Evolutionary conservation across 495 filamentous ascomycete species (phyloP).

Genomic region (Tuber borchii): DNA sequence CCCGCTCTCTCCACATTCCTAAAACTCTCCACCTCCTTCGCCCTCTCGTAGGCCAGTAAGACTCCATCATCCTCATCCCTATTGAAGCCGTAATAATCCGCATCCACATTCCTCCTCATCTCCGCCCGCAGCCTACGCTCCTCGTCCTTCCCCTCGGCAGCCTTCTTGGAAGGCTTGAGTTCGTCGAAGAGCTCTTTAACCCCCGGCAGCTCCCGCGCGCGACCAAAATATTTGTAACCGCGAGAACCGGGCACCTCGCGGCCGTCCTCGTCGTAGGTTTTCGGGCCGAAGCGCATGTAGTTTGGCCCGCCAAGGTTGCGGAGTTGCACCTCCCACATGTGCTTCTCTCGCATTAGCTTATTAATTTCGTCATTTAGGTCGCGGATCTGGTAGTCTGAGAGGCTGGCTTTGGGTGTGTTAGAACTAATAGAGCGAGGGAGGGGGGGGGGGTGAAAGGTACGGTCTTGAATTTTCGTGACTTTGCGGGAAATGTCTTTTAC

Average conservation of each 20-base stretch:
- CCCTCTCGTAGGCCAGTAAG: slow-evolving; percentile 70
- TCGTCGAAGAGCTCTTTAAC: slow-evolving; percentile 96
- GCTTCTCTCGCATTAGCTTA: slow-evolving; percentile 96
- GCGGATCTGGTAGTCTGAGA: slow-evolving; percentile 93
- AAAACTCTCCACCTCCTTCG: slow-evolving; percentile 74
- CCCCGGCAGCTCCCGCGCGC: slow-evolving; percentile 83
- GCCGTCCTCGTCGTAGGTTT: slow-evolving; percentile 86
- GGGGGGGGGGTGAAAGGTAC: slow-evolving; percentile 10
- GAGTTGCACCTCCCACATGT: slow-evolving; percentile 97
- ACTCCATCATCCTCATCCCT: slow-evolving; percentile 88
- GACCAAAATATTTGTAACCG: slow-evolving; percentile 65
- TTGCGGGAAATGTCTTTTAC: slow-evolving; percentile 96
- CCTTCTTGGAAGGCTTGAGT: slow-evolving; percentile 55
- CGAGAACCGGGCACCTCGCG: slow-evolving; percentile 75
- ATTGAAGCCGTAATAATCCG: slow-evolving; percentile 92
- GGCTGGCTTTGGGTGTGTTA: slow-evolving; percentile 45
- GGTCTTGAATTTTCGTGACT: slow-evolving; percentile 88
- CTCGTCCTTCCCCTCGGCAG: slow-evolving; percentile 52
- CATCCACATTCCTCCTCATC: slow-evolving; percentile 78
- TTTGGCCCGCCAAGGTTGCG: slow-evolving; percentile 90
- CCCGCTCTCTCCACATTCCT: slow-evolving; percentile 51
- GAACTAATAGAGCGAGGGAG: background rate
- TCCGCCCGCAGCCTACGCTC: slow-evolving; percentile 57
- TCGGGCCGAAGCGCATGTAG: slow-evolving; percentile 84
- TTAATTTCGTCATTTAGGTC: slow-evolving; percentile 99